A percentile compares a stretch with the other conserved stretches of the same genome.
These are phyloP conservation scores for Globisporangium mamillatum DNA, from an alignment of 352 stramenopile species.

Conservation along the genomic window DNA sequence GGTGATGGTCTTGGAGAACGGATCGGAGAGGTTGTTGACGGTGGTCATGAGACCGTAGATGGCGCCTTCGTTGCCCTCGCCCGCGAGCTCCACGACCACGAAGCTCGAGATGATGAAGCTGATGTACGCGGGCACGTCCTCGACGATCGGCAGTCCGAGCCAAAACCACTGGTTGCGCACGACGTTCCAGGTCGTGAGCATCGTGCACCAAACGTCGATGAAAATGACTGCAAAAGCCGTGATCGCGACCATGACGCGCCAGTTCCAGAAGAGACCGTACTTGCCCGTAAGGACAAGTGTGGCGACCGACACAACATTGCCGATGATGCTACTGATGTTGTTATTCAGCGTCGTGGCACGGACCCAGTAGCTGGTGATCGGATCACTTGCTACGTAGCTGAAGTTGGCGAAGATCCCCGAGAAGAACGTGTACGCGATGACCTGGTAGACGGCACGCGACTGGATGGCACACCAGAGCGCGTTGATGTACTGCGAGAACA, in stretches of 20 bases:
- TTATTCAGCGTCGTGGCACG: conserved; percentile 9
- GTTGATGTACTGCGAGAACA: conserved; percentile 35
- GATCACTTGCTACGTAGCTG: conserved; percentile 17
- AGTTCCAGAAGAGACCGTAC: conserved; percentile 29
- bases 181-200: conserved; percentile 24
- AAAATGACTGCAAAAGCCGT: conserved; percentile 14
- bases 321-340: conserved; percentile 18
- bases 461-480: conserved; percentile 39
- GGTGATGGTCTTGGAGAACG: conserved; percentile 23
- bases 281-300: conserved; percentile 21
- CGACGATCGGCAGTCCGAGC: conserved; percentile 21
- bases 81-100: conserved; percentile 27
- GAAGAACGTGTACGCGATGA: conserved; percentile 39
- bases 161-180: conserved; percentile 31
- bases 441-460: conserved; percentile 40
- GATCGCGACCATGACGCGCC: conserved; percentile 18
- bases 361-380: conserved; percentile 21
- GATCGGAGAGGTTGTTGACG: conserved; percentile 22
- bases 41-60: conserved; percentile 32
- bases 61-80: conserved; percentile 29
- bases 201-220: conserved; percentile 22
- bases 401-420: conserved; percentile 17
- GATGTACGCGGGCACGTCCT: conserved; percentile 20
- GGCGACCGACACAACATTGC: conserved; percentile 9
- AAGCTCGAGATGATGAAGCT: conserved; percentile 30